phyloP scores from a whole-genome alignment of 148 eudicot species.

The Chenopodium formosanum region DNA sequence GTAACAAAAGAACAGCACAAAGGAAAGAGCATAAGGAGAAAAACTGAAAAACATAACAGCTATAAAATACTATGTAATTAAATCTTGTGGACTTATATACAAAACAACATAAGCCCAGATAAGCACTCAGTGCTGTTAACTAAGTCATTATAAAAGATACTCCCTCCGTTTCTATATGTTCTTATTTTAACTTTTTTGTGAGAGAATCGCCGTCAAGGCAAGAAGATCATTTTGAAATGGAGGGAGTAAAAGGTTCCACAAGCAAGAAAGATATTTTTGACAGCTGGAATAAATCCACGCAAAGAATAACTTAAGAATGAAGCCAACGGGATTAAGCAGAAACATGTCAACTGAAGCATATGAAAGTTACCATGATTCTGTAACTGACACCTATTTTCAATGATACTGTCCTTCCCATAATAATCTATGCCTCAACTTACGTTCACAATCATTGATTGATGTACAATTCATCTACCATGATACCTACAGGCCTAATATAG shows the following conservation, averaged over 20 bases:
- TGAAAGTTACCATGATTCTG: neutral
- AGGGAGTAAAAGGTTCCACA: neutral
- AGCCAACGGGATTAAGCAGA: neutral
- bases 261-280: neutral
- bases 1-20: neutral
- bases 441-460: conserved; percentile 1
- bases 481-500: neutral
- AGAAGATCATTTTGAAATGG: too few species aligned
- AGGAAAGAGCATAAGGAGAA: neutral
- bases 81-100: neutral
- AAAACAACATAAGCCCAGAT: neutral
- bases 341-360: neutral
- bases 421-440: neutral
- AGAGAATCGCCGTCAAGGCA: too few species aligned
- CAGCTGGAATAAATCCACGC: neutral
- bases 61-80: too few species aligned
- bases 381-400: neutral
- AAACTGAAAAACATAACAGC: neutral
- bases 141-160: neutral
- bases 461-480: neutral
- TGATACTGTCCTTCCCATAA: neutral
- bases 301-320: neutral
- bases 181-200: too few species aligned
- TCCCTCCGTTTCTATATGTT: too few species aligned
- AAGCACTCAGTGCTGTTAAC: neutral